Evolutionary conservation across 768 basidiomycete genomes (phyloP).

Genomic region (Rhodotorula graminis): DNA sequence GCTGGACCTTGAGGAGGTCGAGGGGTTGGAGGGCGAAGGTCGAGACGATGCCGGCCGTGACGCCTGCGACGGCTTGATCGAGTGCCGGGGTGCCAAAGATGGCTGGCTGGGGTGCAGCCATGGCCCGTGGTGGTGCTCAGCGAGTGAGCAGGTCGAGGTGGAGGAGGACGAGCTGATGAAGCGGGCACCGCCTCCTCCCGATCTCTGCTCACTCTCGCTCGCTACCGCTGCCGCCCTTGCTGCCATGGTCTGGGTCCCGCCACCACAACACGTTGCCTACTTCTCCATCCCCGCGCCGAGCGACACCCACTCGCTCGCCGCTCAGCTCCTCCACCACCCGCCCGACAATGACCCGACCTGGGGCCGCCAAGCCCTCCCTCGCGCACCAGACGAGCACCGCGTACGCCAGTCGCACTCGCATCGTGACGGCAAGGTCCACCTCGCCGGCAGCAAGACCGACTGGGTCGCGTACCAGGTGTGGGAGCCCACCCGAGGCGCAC

Average conservation of each 20-base stretch:
- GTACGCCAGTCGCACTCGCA: constrained; percentile 9
- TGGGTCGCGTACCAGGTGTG: constrained; percentile 41
- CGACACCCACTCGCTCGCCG: not conserved
- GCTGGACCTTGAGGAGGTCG: constrained; percentile 88
- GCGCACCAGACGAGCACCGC: constrained; percentile 17
- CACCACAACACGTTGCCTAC: not conserved
- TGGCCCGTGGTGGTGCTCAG: not conserved
- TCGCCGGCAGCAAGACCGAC: constrained; percentile 1
- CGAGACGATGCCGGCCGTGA: constrained; percentile 85
- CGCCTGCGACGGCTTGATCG: constrained; percentile 93
- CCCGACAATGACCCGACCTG: constrained; percentile 25
- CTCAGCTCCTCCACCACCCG: not conserved
- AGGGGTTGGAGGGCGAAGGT: constrained; percentile 96
- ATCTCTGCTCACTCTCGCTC: not conserved
- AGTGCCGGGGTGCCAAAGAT: constrained; percentile 45
- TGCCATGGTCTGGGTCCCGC: constrained; percentile 12
- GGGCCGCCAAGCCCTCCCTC: constrained; percentile 27
- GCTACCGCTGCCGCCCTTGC: not conserved
- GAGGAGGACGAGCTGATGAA: not conserved
- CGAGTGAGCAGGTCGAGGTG: not conserved
- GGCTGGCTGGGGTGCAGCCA: not conserved
- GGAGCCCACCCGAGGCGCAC: constrained; percentile 19
- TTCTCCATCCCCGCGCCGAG: constrained; percentile 18
- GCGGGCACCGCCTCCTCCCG: too few relatives aligned
- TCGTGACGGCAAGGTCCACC: constrained; percentile 22